Conservation (phyloP, 441 rosid genomes). For the Syzygium syzygioides region DNA sequence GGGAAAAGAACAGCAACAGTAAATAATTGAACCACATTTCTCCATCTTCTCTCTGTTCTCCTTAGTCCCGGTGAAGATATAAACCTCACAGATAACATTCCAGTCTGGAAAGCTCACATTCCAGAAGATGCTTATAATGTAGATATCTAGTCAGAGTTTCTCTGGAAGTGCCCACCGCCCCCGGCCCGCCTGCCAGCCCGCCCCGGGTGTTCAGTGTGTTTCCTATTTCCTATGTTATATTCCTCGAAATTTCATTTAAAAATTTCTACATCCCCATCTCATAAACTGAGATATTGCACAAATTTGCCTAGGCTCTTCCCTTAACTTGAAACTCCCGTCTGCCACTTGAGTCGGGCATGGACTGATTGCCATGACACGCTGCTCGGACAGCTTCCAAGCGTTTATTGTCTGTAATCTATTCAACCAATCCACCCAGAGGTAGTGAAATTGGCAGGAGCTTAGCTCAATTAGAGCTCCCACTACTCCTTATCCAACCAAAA, state of each 20-base stretch:
- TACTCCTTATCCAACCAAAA: not conserved
- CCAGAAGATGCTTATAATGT: not conserved
- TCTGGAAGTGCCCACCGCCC: not conserved
- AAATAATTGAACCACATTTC: not conserved
- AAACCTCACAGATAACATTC: not conserved
- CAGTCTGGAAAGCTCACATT: not conserved
- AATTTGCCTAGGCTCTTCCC: not conserved
- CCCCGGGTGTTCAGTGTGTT: not conserved
- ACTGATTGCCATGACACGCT: not conserved
- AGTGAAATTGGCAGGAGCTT: not conserved
- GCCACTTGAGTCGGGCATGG: not conserved
- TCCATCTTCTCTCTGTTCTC: not conserved
- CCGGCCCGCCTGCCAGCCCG: not conserved
- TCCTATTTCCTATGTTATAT: not conserved
- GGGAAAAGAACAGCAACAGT: not conserved
- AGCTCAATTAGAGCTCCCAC: not conserved
- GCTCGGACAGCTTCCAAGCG: not conserved
- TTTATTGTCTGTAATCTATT: not conserved
- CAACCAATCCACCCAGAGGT: not conserved
- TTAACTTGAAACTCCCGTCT: not conserved
- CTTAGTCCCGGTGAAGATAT: not conserved
- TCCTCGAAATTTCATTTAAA: not conserved
- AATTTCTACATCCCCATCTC: not conserved
- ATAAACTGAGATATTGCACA: not conserved
- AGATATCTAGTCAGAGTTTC: not conserved